Percentiles rank a stretch among this genome's conserved stretches.
Evolutionary conservation across 306 rosid genomes (phyloP).

Genomic region (Sicyos edulis): DNA sequence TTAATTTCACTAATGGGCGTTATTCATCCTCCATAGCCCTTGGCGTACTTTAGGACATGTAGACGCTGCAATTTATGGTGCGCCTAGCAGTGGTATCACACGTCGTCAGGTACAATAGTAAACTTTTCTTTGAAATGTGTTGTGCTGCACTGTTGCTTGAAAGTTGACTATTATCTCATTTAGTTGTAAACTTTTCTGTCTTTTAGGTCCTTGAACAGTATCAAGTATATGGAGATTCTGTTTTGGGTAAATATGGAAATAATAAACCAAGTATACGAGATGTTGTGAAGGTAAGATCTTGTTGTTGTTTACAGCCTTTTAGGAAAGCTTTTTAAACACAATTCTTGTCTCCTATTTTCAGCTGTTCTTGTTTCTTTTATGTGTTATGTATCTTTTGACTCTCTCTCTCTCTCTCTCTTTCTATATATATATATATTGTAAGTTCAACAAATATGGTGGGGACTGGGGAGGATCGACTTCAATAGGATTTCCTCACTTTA

Average conservation of each 20-base stretch:
- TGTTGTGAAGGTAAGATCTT: conserved; percentile 58
- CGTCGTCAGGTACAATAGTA: conserved; percentile 76
- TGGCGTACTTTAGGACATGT: conserved; percentile 81
- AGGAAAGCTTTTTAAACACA: background rate
- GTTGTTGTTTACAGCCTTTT: conserved; percentile 14
- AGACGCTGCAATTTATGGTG: conserved; percentile 76
- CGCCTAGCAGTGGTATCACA: conserved; percentile 55
- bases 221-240: conserved; percentile 81
- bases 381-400: background rate
- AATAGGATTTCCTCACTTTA: too few species aligned
- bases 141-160: background rate
- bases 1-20: conserved; percentile 23
- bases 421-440: background rate
- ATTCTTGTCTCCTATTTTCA: background rate
- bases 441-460: background rate
- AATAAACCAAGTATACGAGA: conserved; percentile 66
- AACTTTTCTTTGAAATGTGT: conserved; percentile 26
- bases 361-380: background rate
- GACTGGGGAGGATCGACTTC: background rate
- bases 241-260: conserved; percentile 57
- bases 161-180: conserved; percentile 18
- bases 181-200: conserved; percentile 9
- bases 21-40: conserved; percentile 53
- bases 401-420: too few species aligned
- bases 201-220: conserved; percentile 66